Percentiles rank a stretch among this genome's conserved stretches.
phyloP scores from a whole-genome alignment of 768 basidiomycete genomes.

The Trametes coccinea region DNA sequence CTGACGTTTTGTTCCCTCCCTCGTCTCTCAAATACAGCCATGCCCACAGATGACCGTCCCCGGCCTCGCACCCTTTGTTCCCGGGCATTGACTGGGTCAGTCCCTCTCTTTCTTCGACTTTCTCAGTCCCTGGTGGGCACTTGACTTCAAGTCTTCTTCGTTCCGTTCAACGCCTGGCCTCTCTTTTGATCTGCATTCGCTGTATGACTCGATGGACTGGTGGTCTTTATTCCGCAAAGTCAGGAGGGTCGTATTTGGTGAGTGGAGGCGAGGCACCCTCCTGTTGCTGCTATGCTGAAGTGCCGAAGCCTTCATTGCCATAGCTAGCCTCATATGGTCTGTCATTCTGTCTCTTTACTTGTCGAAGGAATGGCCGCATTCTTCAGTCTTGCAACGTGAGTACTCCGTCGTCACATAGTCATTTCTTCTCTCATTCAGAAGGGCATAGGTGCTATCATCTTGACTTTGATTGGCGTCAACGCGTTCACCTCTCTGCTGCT shows the following conservation, averaged over 20 bases:
- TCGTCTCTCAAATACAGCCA: constrained; percentile 18
- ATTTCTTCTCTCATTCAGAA: too few species aligned
- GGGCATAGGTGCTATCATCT: constrained; percentile 23
- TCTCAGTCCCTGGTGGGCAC: constrained; percentile 32
- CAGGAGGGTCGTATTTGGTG: constrained; percentile 27
- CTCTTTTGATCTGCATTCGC: constrained; percentile 11
- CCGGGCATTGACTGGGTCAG: constrained; percentile 34
- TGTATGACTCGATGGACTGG: constrained; percentile 27
- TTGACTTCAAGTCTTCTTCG: constrained; percentile 15
- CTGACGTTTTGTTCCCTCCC: constrained; percentile 17
- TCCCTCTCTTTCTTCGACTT: constrained; percentile 26
- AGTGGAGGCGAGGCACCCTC: neutral
- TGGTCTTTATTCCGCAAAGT: constrained; percentile 28
- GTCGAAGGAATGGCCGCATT: constrained; percentile 26
- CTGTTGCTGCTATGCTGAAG: neutral
- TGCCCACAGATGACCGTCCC: neutral
- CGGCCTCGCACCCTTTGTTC: constrained; percentile 21
- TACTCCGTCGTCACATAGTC: neutral
- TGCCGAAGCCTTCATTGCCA: constrained; percentile 23
- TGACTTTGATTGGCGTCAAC: constrained; percentile 26
- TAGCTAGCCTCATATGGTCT: constrained; percentile 27
- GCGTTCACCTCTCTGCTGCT: constrained; percentile 24
- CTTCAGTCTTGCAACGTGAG: constrained; percentile 26
- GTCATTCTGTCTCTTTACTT: constrained; percentile 27
- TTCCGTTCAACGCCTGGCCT: constrained; percentile 7